phyloP scores from a whole-genome alignment of 768 basidiomycete species.

The Mrakia frigida region DNA sequence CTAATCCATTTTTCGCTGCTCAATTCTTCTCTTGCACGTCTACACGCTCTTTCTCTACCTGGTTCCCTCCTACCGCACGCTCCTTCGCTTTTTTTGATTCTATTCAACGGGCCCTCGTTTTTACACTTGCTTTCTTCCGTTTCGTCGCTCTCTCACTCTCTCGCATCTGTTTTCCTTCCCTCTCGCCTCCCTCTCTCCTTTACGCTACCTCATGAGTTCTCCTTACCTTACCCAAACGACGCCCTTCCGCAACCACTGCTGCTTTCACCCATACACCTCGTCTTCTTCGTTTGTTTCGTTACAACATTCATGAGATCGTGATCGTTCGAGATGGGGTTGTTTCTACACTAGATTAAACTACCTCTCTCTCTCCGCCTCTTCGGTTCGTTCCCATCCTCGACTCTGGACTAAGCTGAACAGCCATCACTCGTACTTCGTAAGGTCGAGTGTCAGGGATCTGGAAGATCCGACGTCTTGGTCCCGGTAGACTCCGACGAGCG shows the following conservation, averaged over 20 bases:
- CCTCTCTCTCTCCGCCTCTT: not conserved
- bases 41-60: too few species aligned
- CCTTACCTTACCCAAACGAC: not conserved
- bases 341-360: too few species aligned
- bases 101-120: too few species aligned
- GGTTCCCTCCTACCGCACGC: too few species aligned
- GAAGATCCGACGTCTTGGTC: slow-evolving; percentile 94
- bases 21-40: too few species aligned
- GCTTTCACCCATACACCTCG: too few species aligned
- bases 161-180: not conserved
- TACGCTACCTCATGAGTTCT: not conserved
- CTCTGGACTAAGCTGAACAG: not conserved
- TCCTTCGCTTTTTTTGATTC: too few species aligned
- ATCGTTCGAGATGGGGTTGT: too few species aligned
- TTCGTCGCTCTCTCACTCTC: not conserved
- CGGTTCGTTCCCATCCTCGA: too few species aligned
- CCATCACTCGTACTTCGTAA: slow-evolving; percentile 44
- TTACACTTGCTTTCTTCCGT: not conserved
- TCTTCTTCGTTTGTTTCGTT: too few species aligned
- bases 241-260: not conserved
- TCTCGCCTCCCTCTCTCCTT: not conserved
- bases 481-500: slow-evolving; percentile 87
- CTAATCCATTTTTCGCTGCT: too few species aligned
- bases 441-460: slow-evolving; percentile 82
- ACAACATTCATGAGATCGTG: too few species aligned